Evolutionary conservation across 495 filamentous ascomycete genomes (phyloP), one percentile per base, ranked within the genome.

Genomic region (Penicillium nucicola): DNA sequence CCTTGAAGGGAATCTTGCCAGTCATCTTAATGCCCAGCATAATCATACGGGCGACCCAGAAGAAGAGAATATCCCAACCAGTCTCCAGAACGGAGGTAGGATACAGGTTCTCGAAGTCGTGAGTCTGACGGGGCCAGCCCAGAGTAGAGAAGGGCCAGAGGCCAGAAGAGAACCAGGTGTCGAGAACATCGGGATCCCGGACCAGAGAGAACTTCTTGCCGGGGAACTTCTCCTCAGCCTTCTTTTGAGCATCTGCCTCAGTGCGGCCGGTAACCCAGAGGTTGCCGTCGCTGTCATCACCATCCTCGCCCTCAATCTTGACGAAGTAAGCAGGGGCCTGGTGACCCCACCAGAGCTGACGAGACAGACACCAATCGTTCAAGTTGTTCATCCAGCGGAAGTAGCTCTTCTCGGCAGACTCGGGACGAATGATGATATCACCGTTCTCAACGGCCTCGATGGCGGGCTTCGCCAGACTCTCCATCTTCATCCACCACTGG

Each of bases 301-400:
- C 71, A 11, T 72, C 64, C 61, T 87, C 80, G 20, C 80, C 87
- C 45, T 90, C 85, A 31, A 90, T 65, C 49, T 82, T 77, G 45
- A 87, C 81, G 47, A 84, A 82, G 65, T 88, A 92, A 8, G 84
- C 86, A 6, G 88, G 88, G 30, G 81, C 80, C 61, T 86, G 85
- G 65, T 92, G 88, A 41, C 88, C 88, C 87, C 88, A 92, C 88
- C 88, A 92, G 18, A 92, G 78, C 67, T 92, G 88, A 53, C 88
- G 71, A 7, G 85, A 88, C 31, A 92, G 69, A 71, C 88, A 92
- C 88, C 88, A 90, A 62, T 91, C 88, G 42, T 89, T 84, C 64
- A 89, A 78, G 54, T 82, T 80, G 33, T 77, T 65, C 72, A 92
- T 75, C 88, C 88, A 92, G 42, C 79, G 77, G 62, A 75, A 84